Conservation (phyloP, 1,284 basidiomycete genomes). For the Uromyces viciae-fabae region DNA sequence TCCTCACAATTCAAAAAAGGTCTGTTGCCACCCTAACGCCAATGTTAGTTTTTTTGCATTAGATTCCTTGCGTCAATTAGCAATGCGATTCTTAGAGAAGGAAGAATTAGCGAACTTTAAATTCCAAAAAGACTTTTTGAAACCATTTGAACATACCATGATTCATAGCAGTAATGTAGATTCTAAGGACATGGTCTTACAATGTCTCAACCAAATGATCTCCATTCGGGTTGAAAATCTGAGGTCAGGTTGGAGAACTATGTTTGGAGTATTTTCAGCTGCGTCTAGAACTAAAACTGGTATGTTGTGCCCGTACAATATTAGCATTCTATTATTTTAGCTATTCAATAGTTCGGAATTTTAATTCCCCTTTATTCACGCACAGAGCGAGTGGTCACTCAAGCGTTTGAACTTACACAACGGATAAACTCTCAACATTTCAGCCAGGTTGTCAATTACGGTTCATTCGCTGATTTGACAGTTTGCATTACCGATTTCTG, state of each 20-base stretch:
- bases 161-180: constrained; percentile 91
- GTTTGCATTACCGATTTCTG: constrained; percentile 98
- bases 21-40: constrained; percentile 96
- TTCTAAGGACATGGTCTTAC: constrained; percentile 93
- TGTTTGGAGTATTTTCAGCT: constrained; percentile 97
- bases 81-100: constrained; percentile 98
- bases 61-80: constrained; percentile 94
- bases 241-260: constrained; percentile 96
- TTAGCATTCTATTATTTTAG: background rate
- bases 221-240: constrained; percentile 91
- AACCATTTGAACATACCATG: constrained; percentile 98
- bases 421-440: constrained; percentile 88
- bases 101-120: constrained; percentile 97
- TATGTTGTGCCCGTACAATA: constrained; percentile 54
- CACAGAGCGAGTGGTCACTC: constrained; percentile 80
- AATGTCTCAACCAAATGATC: constrained; percentile 99
- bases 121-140: constrained; percentile 98
- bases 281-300: constrained; percentile 89
- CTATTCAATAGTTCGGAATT: background rate
- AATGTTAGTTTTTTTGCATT: constrained; percentile 95
- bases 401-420: constrained; percentile 94
- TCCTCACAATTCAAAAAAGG: constrained; percentile 59
- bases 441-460: constrained; percentile 79
- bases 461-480: constrained; percentile 90
- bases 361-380: background rate